Conservation (phyloP, 73 alveolate species). For the Breviolum minutum region DNA sequence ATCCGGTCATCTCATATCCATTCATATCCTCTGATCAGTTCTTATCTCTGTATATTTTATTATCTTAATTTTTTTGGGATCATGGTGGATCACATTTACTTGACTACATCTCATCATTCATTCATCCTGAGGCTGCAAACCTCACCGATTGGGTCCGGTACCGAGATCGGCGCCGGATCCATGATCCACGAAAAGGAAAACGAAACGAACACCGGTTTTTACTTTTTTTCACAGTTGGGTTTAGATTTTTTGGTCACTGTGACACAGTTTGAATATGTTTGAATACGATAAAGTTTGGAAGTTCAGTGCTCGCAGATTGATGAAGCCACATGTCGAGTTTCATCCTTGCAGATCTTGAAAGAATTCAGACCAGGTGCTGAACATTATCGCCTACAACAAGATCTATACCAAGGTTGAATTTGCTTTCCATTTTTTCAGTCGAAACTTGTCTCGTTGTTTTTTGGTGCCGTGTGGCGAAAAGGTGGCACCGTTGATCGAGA, state of each 20-base stretch:
- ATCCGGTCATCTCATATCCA: too few species aligned
- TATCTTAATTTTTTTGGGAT: too few species aligned
- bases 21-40: too few species aligned
- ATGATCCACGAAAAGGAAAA: too few species aligned
- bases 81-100: too few species aligned
- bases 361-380: constrained; percentile 25
- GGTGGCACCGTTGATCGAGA: constrained; percentile 95
- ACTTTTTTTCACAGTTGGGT: too few species aligned
- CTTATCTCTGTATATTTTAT: too few species aligned
- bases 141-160: constrained; percentile 53
- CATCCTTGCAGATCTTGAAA: background rate
- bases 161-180: background rate
- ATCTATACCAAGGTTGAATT: constrained; percentile 64
- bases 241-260: too few species aligned
- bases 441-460: background rate
- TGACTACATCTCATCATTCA: too few species aligned
- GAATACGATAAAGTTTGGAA: background rate
- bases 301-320: background rate
- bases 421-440: background rate
- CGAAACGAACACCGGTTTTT: too few species aligned
- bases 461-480: background rate
- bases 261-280: too few species aligned
- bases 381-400: constrained; percentile 86
- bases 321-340: background rate
- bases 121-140: constrained; percentile 28